phyloP scores from a whole-genome alignment of 805 yeast species.

The Cyberlindnera suaveolens region DNA sequence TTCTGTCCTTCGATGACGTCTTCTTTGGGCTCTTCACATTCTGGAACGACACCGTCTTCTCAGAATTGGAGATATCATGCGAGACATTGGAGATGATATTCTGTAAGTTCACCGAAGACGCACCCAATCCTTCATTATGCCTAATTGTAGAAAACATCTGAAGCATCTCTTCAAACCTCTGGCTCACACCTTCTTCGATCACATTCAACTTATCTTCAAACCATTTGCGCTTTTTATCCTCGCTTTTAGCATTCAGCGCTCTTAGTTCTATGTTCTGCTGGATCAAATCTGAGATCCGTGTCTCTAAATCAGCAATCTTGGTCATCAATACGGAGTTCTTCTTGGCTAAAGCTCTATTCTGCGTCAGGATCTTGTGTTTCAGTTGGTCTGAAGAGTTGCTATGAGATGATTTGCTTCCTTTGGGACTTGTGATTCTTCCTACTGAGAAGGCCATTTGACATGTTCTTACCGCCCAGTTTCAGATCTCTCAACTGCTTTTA shows the following conservation, averaged over 20 bases:
- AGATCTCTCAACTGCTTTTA: background rate
- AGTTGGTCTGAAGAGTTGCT: conserved; percentile 9
- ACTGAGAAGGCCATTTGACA: conserved; percentile 23
- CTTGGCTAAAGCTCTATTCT: conserved; percentile 53
- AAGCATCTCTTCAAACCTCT: conserved; percentile 39
- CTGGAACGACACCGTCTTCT: conserved; percentile 22
- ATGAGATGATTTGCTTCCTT: conserved; percentile 3
- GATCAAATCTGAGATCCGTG: conserved; percentile 40
- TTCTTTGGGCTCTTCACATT: conserved; percentile 21
- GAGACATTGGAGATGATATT: conserved; percentile 4
- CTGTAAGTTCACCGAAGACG: conserved; percentile 5
- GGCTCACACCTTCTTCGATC: conserved; percentile 36
- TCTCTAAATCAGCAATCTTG: conserved; percentile 48
- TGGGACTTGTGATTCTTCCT: conserved; percentile 15
- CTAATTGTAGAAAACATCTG: conserved; percentile 37
- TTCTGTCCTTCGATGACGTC: conserved; percentile 21
- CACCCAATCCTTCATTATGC: conserved; percentile 32
- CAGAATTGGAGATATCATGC: conserved; percentile 8
- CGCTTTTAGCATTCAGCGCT: conserved; percentile 28
- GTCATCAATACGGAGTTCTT: conserved; percentile 48
- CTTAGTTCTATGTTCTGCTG: conserved; percentile 43
- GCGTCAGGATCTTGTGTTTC: conserved; percentile 25
- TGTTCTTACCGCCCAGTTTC: background rate
- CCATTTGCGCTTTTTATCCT: conserved; percentile 25
- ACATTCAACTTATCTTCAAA: conserved; percentile 31